phyloP scores from a whole-genome alignment of 2,329 filamentous ascomycete species.

The Akanthomyces lecanii region DNA sequence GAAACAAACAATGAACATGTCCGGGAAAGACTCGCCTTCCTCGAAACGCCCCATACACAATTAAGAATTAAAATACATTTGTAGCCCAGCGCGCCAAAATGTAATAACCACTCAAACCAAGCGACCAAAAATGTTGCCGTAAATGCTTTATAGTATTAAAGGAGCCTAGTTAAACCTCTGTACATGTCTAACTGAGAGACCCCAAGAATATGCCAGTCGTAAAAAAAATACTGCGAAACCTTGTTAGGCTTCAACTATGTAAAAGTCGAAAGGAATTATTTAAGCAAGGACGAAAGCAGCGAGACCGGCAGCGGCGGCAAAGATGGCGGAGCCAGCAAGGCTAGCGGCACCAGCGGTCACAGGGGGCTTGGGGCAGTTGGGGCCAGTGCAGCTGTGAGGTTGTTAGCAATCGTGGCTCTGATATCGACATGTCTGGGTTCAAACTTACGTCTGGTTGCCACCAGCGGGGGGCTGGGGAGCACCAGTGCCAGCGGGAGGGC shows the following conservation, averaged over 20 bases:
- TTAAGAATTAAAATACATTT: conserved; percentile 48
- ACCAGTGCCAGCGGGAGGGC: conserved; percentile 33
- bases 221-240: conserved; percentile 34
- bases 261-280: conserved; percentile 34
- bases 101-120: conserved; percentile 15
- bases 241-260: conserved; percentile 35
- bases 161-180: conserved; percentile 34
- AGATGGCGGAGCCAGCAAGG: conserved; percentile 49
- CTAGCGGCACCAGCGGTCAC: conserved; percentile 50
- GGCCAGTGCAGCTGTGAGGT: conserved; percentile 24
- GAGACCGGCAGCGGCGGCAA: conserved; percentile 53
- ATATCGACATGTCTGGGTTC: background rate
- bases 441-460: conserved; percentile 32
- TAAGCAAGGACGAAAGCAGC: conserved; percentile 53
- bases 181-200: conserved; percentile 33
- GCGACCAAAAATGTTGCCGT: conserved; percentile 16
- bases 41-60: conserved; percentile 29
- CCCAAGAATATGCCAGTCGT: conserved; percentile 31
- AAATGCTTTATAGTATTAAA: conserved; percentile 29
- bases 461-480: conserved; percentile 17
- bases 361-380: conserved; percentile 24
- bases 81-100: conserved; percentile 19
- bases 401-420: conserved; percentile 17
- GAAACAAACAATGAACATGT: conserved; percentile 5
- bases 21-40: conserved; percentile 13